These are phyloP conservation scores for Sporothrix variecibatus DNA, from an alignment of 2,329 filamentous ascomycete species.

Conservation along the genomic window DNA sequence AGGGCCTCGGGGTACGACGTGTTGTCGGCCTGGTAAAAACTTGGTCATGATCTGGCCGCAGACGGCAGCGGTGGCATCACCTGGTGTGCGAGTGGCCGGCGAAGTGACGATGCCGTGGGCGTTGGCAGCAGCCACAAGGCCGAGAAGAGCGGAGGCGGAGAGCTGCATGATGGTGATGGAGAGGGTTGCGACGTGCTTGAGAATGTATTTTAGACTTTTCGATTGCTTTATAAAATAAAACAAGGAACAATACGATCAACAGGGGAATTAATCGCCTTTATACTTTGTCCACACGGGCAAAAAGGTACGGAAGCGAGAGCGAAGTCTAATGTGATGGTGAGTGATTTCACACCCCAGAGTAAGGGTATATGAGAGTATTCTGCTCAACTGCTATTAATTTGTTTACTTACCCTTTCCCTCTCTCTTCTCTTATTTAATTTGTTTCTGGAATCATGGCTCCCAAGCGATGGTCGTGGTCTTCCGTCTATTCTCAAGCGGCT, in stretches of 20 bases:
- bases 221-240: neutral
- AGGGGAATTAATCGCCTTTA: neutral
- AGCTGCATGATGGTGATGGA: conserved; percentile 7
- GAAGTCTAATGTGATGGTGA: neutral
- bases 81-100: conserved; percentile 35
- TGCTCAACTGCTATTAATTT: neutral
- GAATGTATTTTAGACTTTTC: neutral
- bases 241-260: neutral
- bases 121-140: conserved; percentile 25
- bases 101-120: conserved; percentile 36
- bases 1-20: conserved; percentile 41
- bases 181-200: neutral
- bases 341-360: neutral
- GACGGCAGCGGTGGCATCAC: conserved; percentile 34
- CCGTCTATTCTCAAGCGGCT: neutral
- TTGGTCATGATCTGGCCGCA: conserved; percentile 37
- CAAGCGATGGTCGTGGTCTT: neutral
- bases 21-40: conserved; percentile 39
- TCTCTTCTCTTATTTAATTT: neutral
- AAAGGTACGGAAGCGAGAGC: neutral
- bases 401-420: neutral
- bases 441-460: neutral
- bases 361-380: neutral
- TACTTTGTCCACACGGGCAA: neutral
- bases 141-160: conserved; percentile 29